phyloP scores from a whole-genome alignment of 495 filamentous ascomycete species.

The Aspergillus campestris region DNA sequence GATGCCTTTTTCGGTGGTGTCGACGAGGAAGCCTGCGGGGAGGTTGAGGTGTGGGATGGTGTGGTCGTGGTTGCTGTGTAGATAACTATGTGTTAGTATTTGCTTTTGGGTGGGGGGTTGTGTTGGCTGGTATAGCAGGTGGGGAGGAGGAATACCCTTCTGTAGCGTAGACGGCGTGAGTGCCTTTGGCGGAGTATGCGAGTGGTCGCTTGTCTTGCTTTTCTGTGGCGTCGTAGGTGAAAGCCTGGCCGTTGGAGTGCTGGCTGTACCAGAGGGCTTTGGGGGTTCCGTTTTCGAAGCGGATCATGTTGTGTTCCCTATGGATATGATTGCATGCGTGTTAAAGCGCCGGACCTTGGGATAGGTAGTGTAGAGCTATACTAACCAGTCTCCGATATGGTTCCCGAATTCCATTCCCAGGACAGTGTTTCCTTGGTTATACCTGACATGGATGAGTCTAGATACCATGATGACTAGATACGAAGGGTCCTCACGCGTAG shows the following conservation, averaged over 20 bases:
- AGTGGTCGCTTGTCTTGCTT: conserved; percentile 45
- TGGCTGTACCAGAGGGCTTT: conserved; percentile 56
- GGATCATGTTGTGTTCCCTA: conserved; percentile 61
- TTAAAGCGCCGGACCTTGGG: not conserved
- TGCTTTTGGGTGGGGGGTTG: not conserved
- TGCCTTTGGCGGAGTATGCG: conserved; percentile 47
- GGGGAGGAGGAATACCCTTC: conserved; percentile 27
- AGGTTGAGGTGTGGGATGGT: conserved; percentile 58
- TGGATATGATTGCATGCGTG: not conserved
- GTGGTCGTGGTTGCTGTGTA: conserved; percentile 42
- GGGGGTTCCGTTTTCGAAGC: conserved; percentile 51
- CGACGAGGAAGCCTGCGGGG: conserved; percentile 51
- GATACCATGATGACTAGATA: too few species aligned
- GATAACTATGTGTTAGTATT: not conserved
- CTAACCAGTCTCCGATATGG: conserved; percentile 57
- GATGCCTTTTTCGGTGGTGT: conserved; percentile 48
- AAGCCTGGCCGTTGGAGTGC: conserved; percentile 54
- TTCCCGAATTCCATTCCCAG: conserved; percentile 46
- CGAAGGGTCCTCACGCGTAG: conserved; percentile 40
- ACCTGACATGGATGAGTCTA: conserved; percentile 15
- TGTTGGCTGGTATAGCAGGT: not conserved
- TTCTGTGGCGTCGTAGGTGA: conserved; percentile 47
- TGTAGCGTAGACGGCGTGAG: conserved; percentile 52
- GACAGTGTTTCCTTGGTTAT: conserved; percentile 44
- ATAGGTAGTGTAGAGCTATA: not conserved